Base-by-base conservation (phyloP, 352 stramenopile species). In the Pilasporangium apinafurcum region DNA sequence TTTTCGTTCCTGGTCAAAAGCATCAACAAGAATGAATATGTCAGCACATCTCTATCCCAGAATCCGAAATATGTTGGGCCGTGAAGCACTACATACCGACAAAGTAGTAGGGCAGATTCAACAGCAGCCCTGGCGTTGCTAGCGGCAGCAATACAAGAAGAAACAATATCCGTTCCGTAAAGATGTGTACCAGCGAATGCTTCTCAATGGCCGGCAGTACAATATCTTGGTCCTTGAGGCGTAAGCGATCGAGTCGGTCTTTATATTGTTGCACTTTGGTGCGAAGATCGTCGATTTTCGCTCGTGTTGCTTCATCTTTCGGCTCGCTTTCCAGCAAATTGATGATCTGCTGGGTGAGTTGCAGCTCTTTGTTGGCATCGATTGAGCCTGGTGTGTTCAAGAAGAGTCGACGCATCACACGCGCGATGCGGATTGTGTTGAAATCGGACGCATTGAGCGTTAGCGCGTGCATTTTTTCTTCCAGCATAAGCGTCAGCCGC, bases 71-170 rank as follows among this genome's bases (percentile, higher is more conserved):
- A n/a, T n/a, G n/a, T n/a, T n/a, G n/a, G n/a, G n/a, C n/a, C n/a
- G 16, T 44, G 14, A 28, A 35, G 3, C 5, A 8, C 2, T 6
- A 64, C 70, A 40, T 64, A 84, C 73, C 78, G 31, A 90, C 66
- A 53, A 90, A 83, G 44, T 87, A 90, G 47, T 86, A 87, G 1
- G 78, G 78, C 6, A 83, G 68, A 59, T 87, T 82, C 16, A 90
- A 62, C 47, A 87, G 58, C 42, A 90, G 44, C 1, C 71, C 74
- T 0, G 78, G 74, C 16, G 65, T 84, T 1, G 68, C 77, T n/a
- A 90, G 47, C 17, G 78, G 74, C 14, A 90, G 37, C 24, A 90
- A 50, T 44, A 90, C 72, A 5, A 87, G 32, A 34, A 90, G 39
- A 38, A 81, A 90, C 42, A 86, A 2, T 7, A 77, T 62, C 31